A percentile compares a stretch with the other conserved stretches of the same genome.
These are phyloP conservation scores for Ilyonectria destructans DNA, from an alignment of 2,329 filamentous ascomycete genomes.

Conservation along the genomic window DNA sequence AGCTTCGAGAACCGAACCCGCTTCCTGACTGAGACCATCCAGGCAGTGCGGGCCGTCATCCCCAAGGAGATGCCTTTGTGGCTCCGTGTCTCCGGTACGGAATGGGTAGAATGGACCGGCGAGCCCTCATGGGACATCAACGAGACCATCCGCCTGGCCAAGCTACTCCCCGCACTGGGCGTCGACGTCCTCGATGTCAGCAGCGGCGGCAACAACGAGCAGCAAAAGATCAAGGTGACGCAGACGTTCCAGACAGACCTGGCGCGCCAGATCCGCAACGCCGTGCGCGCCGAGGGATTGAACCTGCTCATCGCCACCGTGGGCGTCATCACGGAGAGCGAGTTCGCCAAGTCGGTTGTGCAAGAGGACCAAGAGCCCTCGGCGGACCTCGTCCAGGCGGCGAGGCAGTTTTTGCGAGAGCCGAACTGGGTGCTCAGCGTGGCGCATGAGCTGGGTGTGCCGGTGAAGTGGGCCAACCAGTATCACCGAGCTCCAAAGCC, in stretches of 20 bases:
- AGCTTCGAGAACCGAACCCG: conserved; percentile 77
- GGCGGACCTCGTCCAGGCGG: conserved; percentile 82
- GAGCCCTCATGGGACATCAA: conserved; percentile 77
- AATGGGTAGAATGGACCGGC: conserved; percentile 71
- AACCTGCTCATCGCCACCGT: conserved; percentile 80
- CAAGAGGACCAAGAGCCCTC: conserved; percentile 64
- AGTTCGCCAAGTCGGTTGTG: conserved; percentile 74
- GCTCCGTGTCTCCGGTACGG: conserved; percentile 73
- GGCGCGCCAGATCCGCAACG: conserved; percentile 80
- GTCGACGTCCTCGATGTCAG: conserved; percentile 90
- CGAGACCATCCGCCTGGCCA: conserved; percentile 61
- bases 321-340: conserved; percentile 79
- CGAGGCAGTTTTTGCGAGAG: conserved; percentile 85
- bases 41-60: conserved; percentile 67
- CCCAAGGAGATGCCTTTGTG: conserved; percentile 71
- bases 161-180: conserved; percentile 78
- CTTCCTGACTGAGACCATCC: conserved; percentile 70
- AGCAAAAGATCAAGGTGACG: conserved; percentile 73
- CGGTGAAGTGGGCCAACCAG: conserved; percentile 82
- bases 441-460: conserved; percentile 80
- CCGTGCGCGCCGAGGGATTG: conserved; percentile 65
- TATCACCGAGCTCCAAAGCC: conserved; percentile 55
- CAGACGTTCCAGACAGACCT: conserved; percentile 84
- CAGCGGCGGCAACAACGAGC: conserved; percentile 78
- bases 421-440: conserved; percentile 83